These are phyloP conservation scores for Candida sp. DNA, from an alignment of 1,139 yeast species.

Conservation along the genomic window DNA sequence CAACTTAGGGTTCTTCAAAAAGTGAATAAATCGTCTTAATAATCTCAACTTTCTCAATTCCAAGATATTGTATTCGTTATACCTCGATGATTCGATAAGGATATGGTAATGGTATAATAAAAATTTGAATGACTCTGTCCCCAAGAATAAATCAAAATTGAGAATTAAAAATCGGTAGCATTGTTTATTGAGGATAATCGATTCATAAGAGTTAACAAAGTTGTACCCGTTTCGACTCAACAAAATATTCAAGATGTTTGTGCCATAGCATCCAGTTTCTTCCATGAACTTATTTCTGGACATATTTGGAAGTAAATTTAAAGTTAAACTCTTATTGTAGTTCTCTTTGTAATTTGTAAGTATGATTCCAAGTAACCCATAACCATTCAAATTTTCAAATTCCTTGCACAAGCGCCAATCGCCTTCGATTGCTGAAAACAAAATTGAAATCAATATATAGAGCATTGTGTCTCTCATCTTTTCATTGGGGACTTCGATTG, in stretches of 20 bases:
- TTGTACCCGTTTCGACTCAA: slow-evolving; percentile 24
- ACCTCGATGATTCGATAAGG: slow-evolving; percentile 50
- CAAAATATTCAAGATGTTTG: slow-evolving; percentile 17
- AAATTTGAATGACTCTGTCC: slow-evolving; percentile 42
- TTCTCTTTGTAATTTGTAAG: slow-evolving; percentile 25
- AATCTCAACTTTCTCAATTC: slow-evolving; percentile 54
- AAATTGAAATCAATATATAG: slow-evolving; percentile 18
- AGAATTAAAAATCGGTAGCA: slow-evolving; percentile 29
- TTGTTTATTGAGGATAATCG: slow-evolving; percentile 26
- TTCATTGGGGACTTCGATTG: slow-evolving; percentile 12
- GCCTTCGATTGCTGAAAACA: slow-evolving; percentile 25
- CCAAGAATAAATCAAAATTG: slow-evolving; percentile 33
- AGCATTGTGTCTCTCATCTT: slow-evolving; percentile 18
- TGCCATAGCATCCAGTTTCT: slow-evolving; percentile 7
- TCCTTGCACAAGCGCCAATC: slow-evolving; percentile 40
- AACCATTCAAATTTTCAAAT: slow-evolving; percentile 42
- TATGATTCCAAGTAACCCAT: slow-evolving; percentile 32
- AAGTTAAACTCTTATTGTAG: slow-evolving; percentile 16
- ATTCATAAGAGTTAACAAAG: slow-evolving; percentile 19
- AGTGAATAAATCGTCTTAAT: slow-evolving; percentile 51
- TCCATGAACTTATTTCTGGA: slow-evolving; percentile 4
- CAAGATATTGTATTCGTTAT: slow-evolving; percentile 42
- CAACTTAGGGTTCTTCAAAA: slow-evolving; percentile 33
- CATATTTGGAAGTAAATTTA: slow-evolving; percentile 9
- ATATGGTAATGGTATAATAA: slow-evolving; percentile 55